phyloP scores from a whole-genome alignment of 306 rosid genomes.

The Rosa rugosa region DNA sequence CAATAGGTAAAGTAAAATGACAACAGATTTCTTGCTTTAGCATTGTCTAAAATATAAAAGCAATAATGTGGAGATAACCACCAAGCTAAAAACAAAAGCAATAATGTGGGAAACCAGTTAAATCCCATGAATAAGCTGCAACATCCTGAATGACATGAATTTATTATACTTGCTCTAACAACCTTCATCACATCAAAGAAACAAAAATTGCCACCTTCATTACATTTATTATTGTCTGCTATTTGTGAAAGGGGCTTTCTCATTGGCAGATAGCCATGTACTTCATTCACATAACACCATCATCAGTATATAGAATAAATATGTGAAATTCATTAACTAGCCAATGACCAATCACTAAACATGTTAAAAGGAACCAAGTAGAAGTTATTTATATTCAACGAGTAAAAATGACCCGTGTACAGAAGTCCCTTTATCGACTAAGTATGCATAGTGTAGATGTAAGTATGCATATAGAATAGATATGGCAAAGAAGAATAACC shows the following conservation, averaged over 20 bases:
- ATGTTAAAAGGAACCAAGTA: neutral
- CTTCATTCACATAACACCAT: neutral
- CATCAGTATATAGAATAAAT: neutral
- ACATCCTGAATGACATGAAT: neutral
- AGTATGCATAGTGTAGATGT: constrained; percentile 6
- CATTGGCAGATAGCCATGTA: neutral
- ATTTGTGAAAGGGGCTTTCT: neutral
- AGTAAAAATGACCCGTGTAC: constrained; percentile 24
- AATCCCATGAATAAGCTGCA: neutral
- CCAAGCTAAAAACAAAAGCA: neutral
- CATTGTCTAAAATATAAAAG: neutral
- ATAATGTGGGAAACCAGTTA: neutral
- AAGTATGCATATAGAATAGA: constrained; percentile 4
- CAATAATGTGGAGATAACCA: neutral
- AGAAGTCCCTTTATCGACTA: constrained; percentile 5
- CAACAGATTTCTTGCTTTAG: neutral
- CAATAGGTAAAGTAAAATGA: no score
- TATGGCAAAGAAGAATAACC: constrained; percentile 22
- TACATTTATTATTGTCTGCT: neutral
- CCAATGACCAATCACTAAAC: neutral
- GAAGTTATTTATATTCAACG: constrained; percentile 9
- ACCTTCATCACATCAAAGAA: neutral
- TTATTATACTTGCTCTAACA: neutral
- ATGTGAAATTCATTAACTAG: neutral
- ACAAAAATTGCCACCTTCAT: neutral